phyloP scores from a whole-genome alignment of 2,329 filamentous ascomycete species.

The Cladosporium cucumerinum region DNA sequence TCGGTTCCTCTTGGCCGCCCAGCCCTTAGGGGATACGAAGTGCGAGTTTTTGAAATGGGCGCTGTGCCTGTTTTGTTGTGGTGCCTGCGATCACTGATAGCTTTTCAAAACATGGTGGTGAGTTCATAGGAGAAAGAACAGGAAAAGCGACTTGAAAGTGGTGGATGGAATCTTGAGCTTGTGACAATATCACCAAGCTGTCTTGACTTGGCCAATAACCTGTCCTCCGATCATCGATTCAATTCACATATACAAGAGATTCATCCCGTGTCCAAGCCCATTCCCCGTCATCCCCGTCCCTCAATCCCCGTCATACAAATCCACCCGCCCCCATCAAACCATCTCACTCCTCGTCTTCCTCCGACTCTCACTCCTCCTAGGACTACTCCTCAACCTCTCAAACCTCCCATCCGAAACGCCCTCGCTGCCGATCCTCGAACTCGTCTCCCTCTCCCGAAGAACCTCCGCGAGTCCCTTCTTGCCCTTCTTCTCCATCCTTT shows the following conservation, averaged over 20 bases:
- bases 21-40: too few species aligned
- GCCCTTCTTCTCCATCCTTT: conserved; percentile 34
- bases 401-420: background rate
- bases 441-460: conserved; percentile 25
- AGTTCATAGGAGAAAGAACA: background rate
- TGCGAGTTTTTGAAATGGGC: too few species aligned
- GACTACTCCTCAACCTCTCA: conserved; percentile 10
- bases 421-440: background rate
- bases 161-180: background rate
- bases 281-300: background rate
- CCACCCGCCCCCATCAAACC: background rate
- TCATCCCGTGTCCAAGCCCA: background rate
- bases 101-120: background rate
- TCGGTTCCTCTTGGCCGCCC: too few species aligned
- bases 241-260: background rate
- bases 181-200: background rate
- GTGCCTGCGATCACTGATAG: background rate
- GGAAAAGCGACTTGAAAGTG: background rate
- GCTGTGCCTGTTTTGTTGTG: too few species aligned
- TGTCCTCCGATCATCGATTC: background rate
- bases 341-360: conserved; percentile 21
- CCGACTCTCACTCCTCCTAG: conserved; percentile 18
- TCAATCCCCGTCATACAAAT: background rate
- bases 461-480: conserved; percentile 32
- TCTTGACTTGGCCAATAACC: background rate